Conservation (phyloP, 176 grass and related monocot species). For the Melocanna baccifera region DNA sequence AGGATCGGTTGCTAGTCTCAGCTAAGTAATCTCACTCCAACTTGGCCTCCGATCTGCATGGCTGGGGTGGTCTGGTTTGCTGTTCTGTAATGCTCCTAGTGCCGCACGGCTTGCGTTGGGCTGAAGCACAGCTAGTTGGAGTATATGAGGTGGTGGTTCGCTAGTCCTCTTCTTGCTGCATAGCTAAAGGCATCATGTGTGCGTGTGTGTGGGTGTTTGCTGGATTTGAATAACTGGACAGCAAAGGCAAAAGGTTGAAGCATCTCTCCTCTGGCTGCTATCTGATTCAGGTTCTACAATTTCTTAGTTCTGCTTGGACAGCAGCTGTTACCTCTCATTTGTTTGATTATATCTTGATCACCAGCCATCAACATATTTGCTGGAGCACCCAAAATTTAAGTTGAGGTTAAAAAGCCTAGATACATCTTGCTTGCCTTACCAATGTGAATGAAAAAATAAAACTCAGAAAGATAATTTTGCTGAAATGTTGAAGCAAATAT, state of each 20-base stretch:
- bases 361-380: not conserved
- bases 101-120: not conserved
- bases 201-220: not conserved
- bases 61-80: not conserved
- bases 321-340: not conserved
- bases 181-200: not conserved
- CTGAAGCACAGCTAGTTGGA: not conserved
- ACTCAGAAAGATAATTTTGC: too few relatives aligned
- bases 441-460: too few relatives aligned
- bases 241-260: not conserved
- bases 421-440: too few relatives aligned
- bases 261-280: not conserved
- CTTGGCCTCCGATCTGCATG: not conserved
- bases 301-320: too few relatives aligned
- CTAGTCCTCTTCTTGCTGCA: not conserved
- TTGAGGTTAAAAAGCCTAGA: too few relatives aligned
- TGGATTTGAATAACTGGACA: not conserved
- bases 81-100: constrained; percentile 7
- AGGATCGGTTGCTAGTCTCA: not conserved
- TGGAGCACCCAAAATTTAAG: not conserved
- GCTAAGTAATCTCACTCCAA: not conserved
- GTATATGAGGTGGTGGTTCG: not conserved
- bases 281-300: not conserved
- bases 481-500: not conserved
- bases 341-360: not conserved